A percentile compares a stretch with the other conserved stretches of the same genome.
These are phyloP conservation scores for Dothideomycetes sp. DNA, from an alignment of 2,329 filamentous ascomycete genomes.

Conservation along the genomic window DNA sequence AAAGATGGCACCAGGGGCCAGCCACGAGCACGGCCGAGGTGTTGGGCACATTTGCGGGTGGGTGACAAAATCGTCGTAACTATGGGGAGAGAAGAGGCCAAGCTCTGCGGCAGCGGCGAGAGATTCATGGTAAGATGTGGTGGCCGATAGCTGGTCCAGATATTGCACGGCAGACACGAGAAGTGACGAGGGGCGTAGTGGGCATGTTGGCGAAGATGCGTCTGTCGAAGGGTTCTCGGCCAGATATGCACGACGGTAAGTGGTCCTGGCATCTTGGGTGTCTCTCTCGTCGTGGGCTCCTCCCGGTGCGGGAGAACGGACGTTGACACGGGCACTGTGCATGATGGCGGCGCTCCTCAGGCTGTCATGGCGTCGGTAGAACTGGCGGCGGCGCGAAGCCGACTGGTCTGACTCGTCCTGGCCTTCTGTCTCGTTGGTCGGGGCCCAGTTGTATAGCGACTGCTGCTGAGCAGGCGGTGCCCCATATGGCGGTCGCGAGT, in stretches of 20 bases:
- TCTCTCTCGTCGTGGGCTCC: constrained; percentile 22
- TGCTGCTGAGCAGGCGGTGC: constrained; percentile 42
- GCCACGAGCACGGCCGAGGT: constrained; percentile 50
- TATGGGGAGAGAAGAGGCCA: constrained; percentile 44
- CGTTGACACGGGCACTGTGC: constrained; percentile 22
- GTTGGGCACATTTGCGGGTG: constrained; percentile 43
- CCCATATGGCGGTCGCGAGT: constrained; percentile 39
- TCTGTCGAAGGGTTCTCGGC: constrained; percentile 23
- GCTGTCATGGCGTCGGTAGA: constrained; percentile 24
- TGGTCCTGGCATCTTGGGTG: constrained; percentile 17
- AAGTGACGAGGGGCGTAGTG: constrained; percentile 21
- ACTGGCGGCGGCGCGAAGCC: constrained; percentile 30
- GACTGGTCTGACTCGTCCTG: constrained; percentile 28
- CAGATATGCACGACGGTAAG: constrained; percentile 26
- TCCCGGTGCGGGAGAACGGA: constrained; percentile 22
- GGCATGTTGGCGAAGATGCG: not conserved
- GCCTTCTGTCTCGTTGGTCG: constrained; percentile 33
- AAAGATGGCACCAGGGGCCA: constrained; percentile 52
- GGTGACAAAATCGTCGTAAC: constrained; percentile 49
- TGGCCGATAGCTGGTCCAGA: constrained; percentile 48
- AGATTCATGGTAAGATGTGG: constrained; percentile 45
- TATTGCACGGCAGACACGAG: constrained; percentile 54
- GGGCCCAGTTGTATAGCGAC: constrained; percentile 53
- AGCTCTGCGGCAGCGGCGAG: constrained; percentile 44
- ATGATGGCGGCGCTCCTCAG: constrained; percentile 25